A percentile compares a stretch with the other conserved stretches of the same genome.
Conservation (phyloP, 352 stramenopile species). For the Pythium insidiosum region DNA sequence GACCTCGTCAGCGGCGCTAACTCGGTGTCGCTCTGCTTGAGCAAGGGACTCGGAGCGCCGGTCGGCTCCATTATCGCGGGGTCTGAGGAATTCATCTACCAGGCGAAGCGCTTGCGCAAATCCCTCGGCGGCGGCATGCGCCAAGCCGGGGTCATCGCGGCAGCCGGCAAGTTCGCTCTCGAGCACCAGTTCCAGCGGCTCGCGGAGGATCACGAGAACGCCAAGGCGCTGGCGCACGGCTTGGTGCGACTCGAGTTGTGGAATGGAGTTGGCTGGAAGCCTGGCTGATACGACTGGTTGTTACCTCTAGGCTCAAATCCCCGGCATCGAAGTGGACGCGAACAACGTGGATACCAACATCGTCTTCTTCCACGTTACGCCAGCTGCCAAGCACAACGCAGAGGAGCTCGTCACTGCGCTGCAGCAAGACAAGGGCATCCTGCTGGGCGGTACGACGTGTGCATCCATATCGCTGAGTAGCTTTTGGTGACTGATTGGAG, state of each 20-base stretch:
- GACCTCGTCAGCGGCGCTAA: slow-evolving; percentile 82
- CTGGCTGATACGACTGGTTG: not conserved
- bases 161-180: slow-evolving; percentile 89
- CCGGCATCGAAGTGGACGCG: slow-evolving; percentile 55
- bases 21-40: slow-evolving; percentile 93
- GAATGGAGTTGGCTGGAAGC: not conserved
- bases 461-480: too few relatives aligned
- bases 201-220: slow-evolving; percentile 75
- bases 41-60: slow-evolving; percentile 93
- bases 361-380: slow-evolving; percentile 60
- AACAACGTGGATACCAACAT: slow-evolving; percentile 86
- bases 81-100: slow-evolving; percentile 79
- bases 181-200: slow-evolving; percentile 84
- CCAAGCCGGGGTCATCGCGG: slow-evolving; percentile 91
- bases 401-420: slow-evolving; percentile 48
- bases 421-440: slow-evolving; percentile 55
- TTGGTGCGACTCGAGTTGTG: too few relatives aligned
- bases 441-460: slow-evolving; percentile 31
- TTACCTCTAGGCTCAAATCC: slow-evolving; percentile 26
- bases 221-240: slow-evolving; percentile 53
- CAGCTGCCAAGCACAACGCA: slow-evolving; percentile 52
- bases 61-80: slow-evolving; percentile 93
- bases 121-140: slow-evolving; percentile 96
- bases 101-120: slow-evolving; percentile 91
- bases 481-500: too few relatives aligned